Percentiles rank a stretch among this genome's conserved stretches.
phyloP scores from a whole-genome alignment of 1,139 yeast species.

The Diutina mesorugosa region DNA sequence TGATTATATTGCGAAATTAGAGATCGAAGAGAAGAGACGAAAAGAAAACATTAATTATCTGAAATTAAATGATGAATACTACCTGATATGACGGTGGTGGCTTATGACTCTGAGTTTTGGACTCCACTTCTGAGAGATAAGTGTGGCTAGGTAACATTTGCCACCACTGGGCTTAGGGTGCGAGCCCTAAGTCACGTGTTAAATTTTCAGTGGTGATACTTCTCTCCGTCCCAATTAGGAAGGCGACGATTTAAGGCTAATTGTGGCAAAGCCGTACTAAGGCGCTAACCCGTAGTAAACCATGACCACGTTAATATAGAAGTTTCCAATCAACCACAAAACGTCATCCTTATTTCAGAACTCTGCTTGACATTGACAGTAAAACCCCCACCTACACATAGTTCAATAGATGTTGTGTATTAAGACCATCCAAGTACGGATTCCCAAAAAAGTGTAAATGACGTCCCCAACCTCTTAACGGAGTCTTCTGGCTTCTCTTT shows the following conservation, averaged over 20 bases:
- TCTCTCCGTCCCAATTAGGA: background rate
- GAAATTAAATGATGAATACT: too few species aligned
- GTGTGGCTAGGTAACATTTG: background rate
- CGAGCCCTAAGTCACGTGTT: background rate
- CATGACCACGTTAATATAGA: background rate
- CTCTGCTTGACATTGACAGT: background rate
- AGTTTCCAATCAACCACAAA: background rate
- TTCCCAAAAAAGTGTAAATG: background rate
- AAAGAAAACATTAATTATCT: too few species aligned
- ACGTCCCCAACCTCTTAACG: constrained; percentile 18
- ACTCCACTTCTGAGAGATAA: too few species aligned
- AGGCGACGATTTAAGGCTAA: background rate
- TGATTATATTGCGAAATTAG: background rate
- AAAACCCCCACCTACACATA: background rate
- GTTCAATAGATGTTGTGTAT: background rate
- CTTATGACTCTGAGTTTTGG: too few species aligned
- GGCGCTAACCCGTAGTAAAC: background rate
- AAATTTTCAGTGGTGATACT: background rate
- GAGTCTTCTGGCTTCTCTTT: constrained; percentile 92
- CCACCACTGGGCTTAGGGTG: background rate
- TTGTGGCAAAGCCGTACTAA: background rate
- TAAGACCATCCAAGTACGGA: constrained; percentile 2
- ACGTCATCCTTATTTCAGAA: background rate
- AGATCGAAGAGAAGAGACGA: too few species aligned
- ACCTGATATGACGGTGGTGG: too few species aligned